Evolutionary conservation across 1,284 basidiomycete species (phyloP), one percentile per base, ranked within the genome.

Genomic region (Fereydounia khargensis): DNA sequence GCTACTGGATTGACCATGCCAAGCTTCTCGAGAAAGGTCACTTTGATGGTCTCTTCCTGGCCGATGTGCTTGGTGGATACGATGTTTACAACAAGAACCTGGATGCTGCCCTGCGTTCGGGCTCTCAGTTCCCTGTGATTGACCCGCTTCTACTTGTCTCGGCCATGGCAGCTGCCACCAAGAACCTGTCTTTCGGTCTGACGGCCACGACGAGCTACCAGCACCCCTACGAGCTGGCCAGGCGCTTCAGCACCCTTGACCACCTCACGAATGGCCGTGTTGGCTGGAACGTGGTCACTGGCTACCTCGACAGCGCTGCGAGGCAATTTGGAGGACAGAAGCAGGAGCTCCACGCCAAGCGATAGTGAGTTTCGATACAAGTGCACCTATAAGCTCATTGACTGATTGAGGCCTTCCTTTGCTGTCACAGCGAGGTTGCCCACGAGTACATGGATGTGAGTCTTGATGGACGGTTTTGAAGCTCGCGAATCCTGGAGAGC

Each of bases 191-290:
- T 4, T 72, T 70, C 23, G 69, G 70, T 4, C 54, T 69, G 35
- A 70, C 68, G 3, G 67, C 69, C 9, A 71, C 68, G 11, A 69
- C 68, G 4, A 62, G 57, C 25, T 71, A 68, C 36, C 72, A 77
- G 42, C 72, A 68, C 14, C 75, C 76, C 2, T 77, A 74, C 51
- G 57, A 71, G 33, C 57, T 77, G 16, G 76, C 76, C 1, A 51
- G 76, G 5, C 52, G 70, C 2, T 77, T 77, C 47, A 60, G 60
- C 23, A 77, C 76, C 10, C 70, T 77, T 18, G 76, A 77, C 49
- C 76, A 77, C 42, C 60, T 77, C 20, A 77, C 76, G 14, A 77
- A 77, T 42, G 76, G 76, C 4, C 56, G 76, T 10, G 70, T 77
- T 0, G 76, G 70, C 0, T 73, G 72, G 71, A 77, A 77, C 54